Evolutionary conservation across 1,284 basidiomycete genomes (phyloP).

Genomic region (Tylopilus orsonianus): DNA sequence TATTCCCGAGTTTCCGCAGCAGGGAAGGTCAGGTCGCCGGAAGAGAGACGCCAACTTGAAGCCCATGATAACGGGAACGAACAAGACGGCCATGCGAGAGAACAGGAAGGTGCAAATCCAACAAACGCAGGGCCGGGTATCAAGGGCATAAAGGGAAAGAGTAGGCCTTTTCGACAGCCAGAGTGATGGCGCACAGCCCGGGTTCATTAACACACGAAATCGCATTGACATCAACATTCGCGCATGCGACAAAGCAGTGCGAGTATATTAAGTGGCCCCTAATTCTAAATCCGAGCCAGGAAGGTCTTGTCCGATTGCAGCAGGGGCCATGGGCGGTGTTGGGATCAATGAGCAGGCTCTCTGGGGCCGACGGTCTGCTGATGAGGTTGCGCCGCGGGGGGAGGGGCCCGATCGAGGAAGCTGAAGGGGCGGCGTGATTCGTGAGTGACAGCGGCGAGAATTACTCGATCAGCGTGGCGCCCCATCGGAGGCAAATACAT

Average conservation of each 20-base stretch:
- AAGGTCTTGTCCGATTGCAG: not conserved
- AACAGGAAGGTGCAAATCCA: not conserved
- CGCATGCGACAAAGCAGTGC: conserved; percentile 13
- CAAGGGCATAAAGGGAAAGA: not conserved
- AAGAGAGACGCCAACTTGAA: no score
- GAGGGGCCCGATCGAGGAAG: not conserved
- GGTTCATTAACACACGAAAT: conserved; percentile 15
- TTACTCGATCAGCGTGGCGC: conserved; percentile 12
- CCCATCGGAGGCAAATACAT: not conserved
- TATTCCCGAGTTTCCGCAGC: not conserved
- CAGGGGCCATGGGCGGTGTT: conserved; percentile 6
- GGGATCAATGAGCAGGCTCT: conserved; percentile 4
- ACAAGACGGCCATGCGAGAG: not conserved
- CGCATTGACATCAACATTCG: conserved; percentile 6
- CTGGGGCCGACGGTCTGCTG: not conserved
- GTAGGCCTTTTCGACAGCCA: not conserved
- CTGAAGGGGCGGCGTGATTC: conserved; percentile 2
- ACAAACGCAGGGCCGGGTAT: conserved; percentile 2
- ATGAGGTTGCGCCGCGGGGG: not conserved
- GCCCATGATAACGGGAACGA: not conserved
- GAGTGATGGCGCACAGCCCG: conserved; percentile 15
- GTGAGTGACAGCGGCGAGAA: conserved; percentile 9
- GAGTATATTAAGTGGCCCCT: not conserved
- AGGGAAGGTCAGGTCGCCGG: not conserved
- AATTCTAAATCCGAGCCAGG: not conserved